phyloP scores from a whole-genome alignment of 2,329 filamentous ascomycete species.

The Tolypocladium paradoxum region DNA sequence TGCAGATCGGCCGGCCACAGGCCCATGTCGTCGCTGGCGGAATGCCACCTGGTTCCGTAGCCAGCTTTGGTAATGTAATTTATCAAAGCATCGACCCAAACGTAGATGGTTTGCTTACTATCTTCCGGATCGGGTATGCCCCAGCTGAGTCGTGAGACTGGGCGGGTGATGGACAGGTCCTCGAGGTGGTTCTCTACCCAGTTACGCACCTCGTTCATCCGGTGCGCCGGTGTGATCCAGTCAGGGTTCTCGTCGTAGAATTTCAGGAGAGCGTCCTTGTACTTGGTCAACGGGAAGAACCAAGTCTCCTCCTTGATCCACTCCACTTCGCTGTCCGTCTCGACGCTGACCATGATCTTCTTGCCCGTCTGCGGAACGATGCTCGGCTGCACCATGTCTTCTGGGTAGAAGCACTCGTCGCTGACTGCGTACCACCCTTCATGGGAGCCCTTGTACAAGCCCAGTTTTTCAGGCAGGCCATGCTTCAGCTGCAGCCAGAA shows the following conservation, averaged over 20 bases:
- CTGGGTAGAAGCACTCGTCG: constrained; percentile 93
- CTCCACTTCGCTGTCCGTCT: constrained; percentile 88
- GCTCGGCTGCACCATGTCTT: constrained; percentile 59
- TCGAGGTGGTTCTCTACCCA: constrained; percentile 70
- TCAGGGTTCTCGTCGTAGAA: constrained; percentile 70
- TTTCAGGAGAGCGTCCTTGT: constrained; percentile 65
- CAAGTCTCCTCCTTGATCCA: constrained; percentile 93
- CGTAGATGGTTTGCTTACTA: constrained; percentile 81
- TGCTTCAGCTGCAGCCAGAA: constrained; percentile 72
- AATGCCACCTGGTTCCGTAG: constrained; percentile 53
- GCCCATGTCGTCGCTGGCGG: constrained; percentile 47
- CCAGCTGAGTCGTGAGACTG: constrained; percentile 68
- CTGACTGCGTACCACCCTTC: constrained; percentile 95
- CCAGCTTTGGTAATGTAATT: constrained; percentile 88
- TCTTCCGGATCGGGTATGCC: constrained; percentile 84
- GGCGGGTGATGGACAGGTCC: constrained; percentile 84
- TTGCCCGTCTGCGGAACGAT: constrained; percentile 72
- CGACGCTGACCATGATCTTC: constrained; percentile 71
- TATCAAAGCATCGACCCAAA: constrained; percentile 92
- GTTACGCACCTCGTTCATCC: constrained; percentile 68
- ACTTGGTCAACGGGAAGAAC: constrained; percentile 81
- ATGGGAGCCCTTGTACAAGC: constrained; percentile 77
- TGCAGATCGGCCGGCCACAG: constrained; percentile 91
- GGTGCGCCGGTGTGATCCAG: constrained; percentile 62
- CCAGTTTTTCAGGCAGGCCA: constrained; percentile 44